These are phyloP conservation scores for Chlamydomonas sp. DNA, from an alignment of 139 green algal species.

Conservation along the genomic window DNA sequence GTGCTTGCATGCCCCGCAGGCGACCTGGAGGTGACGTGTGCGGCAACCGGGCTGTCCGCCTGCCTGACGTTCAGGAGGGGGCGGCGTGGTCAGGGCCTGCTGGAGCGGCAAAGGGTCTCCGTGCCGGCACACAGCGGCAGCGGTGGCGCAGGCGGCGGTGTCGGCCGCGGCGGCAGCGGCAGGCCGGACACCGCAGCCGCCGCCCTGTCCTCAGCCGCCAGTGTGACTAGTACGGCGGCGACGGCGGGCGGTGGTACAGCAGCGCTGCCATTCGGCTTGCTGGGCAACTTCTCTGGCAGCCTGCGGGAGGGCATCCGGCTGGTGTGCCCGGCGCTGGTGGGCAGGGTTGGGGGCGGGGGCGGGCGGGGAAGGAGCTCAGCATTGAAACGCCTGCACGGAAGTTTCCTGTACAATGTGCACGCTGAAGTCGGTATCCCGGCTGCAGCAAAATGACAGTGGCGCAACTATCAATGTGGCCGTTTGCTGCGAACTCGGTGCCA, in stretches of 20 bases:
- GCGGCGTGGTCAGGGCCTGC: slow-evolving; percentile 39
- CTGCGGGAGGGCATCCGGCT: slow-evolving; percentile 16
- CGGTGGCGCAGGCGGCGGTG: neutral
- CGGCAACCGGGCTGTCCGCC: slow-evolving; percentile 25
- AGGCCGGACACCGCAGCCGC: too few species aligned
- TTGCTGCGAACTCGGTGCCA: neutral
- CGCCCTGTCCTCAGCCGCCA: too few species aligned
- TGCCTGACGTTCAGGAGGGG: slow-evolving; percentile 42
- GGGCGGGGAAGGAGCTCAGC: too few species aligned
- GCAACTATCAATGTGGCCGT: neutral
- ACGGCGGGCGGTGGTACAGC: neutral
- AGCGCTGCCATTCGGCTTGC: neutral
- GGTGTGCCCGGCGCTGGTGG: slow-evolving; percentile 41
- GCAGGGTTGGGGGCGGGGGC: neutral
- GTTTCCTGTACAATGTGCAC: too few species aligned
- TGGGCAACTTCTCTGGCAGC: slow-evolving; percentile 33
- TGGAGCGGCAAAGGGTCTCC: slow-evolving; percentile 32
- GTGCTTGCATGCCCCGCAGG: slow-evolving; percentile 9
- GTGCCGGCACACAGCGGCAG: neutral
- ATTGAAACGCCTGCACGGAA: too few species aligned
- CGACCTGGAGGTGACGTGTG: slow-evolving; percentile 45
- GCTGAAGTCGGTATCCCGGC: too few species aligned
- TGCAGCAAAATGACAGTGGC: too few species aligned
- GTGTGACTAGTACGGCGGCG: too few species aligned
- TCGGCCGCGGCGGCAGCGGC: neutral